phyloP scores from a whole-genome alignment of 257 asterid species.

The Thymus mandschuricus region DNA sequence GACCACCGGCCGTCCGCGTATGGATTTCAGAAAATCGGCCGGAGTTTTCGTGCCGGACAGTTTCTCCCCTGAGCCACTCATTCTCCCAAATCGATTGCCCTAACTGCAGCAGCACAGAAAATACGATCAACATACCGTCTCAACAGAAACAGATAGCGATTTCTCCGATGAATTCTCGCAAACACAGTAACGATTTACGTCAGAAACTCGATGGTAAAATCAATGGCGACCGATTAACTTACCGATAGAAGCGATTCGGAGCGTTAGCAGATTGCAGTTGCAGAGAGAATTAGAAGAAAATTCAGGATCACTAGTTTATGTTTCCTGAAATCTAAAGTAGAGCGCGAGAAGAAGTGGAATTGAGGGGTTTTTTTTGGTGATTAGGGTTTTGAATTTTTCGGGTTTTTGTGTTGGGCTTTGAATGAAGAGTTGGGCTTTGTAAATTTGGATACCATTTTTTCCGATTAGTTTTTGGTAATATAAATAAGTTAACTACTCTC shows the following conservation, averaged over 20 bases:
- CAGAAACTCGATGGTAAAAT: not conserved
- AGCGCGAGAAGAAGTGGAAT: not conserved
- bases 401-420: not conserved
- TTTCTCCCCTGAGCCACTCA: slow-evolving; percentile 80
- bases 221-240: not conserved
- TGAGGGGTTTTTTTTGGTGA: slow-evolving; percentile 1
- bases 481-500: too few species aligned
- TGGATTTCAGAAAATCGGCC: slow-evolving; percentile 92
- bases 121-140: slow-evolving; percentile 17
- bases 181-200: not conserved
- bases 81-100: slow-evolving; percentile 35
- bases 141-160: not conserved
- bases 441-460: too few species aligned
- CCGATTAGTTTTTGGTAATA: too few species aligned
- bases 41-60: slow-evolving; percentile 83
- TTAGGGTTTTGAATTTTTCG: slow-evolving; percentile 25
- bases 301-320: too few species aligned
- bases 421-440: not conserved
- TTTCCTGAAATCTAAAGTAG: not conserved
- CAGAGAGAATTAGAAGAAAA: not conserved
- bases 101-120: slow-evolving; percentile 12
- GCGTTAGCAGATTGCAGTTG: slow-evolving; percentile 2
- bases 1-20: slow-evolving; percentile 96
- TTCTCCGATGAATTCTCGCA: not conserved
- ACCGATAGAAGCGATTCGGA: slow-evolving; percentile 10